Base-by-base conservation (phyloP, 345 rosid genomes). In the Heritiera littoralis region DNA sequence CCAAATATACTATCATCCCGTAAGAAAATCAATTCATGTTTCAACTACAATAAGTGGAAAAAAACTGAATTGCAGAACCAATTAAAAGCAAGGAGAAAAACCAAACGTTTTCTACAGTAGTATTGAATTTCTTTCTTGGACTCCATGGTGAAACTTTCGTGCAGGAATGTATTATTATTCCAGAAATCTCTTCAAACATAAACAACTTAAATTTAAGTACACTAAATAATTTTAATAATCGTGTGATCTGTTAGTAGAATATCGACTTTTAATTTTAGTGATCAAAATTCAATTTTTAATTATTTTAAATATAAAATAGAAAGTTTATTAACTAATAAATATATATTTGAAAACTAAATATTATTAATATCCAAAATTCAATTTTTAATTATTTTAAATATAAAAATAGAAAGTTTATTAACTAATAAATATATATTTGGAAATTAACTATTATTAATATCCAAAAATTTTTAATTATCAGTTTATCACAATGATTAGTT, bases 81-180 rank as follows among this genome's bases (percentile, higher is more conserved):
- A 48, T 70, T 28, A 45, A 68, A 49, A 49, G 43, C n/a, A 14
- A 49, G 10, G 18, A 71, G 17, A 17, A 72, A 72, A 8, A 35
- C 48, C 63, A 52, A 72, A 54, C 9, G 46, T 35, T 72, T 72
- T 54, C 23, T 2, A 35, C 63, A 18, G 15, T 35, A 0, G 2
- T 70, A 15, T 54, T 35, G 9, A 35, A 32, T 72, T 54, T 54
- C 63, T 72, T 72, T 54, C 76, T 72, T 54, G 32, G 49, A 54
- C 63, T 72, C 63, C 48, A 18, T 54, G 32, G 17, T 18, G 48
- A 72, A 52, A 32, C 48, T 52, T 72, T 52, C 63, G 76, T 72
- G 76, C 48, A 52, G 52, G 48, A 72, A 48, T 70, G 38, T 48
- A 1, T 68, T 7, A 1, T 45, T 45, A 6, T 66, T 66, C 71